phyloP scores from a whole-genome alignment of 1,284 basidiomycete species.

The Prillingera fragicola region DNA sequence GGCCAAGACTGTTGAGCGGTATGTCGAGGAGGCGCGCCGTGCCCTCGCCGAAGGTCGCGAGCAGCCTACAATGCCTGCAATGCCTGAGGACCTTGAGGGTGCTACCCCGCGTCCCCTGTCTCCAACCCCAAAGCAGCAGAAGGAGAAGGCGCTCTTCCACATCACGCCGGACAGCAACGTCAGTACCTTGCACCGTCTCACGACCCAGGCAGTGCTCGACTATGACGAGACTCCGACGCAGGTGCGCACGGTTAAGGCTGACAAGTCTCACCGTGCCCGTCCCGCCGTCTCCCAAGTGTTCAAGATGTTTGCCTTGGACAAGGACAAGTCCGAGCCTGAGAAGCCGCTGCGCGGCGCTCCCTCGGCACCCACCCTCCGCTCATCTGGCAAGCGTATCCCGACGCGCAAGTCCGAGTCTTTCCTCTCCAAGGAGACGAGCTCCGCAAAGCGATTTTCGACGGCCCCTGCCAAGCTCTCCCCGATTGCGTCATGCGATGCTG shows the following conservation, averaged over 20 bases:
- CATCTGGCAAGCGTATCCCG: conserved; percentile 12
- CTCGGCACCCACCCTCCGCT: conserved; percentile 34
- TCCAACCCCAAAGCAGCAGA: neutral
- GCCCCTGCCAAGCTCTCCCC: too few relatives aligned
- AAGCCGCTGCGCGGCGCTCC: conserved; percentile 28
- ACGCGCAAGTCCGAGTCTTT: conserved; percentile 38
- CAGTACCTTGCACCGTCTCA: neutral
- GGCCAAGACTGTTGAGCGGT: conserved; percentile 44
- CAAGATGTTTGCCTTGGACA: conserved; percentile 1
- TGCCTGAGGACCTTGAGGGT: conserved; percentile 35
- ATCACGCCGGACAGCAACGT: neutral
- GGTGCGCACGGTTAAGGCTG: too few relatives aligned
- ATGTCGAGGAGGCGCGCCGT: conserved; percentile 43
- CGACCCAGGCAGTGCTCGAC: neutral
- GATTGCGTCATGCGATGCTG: too few relatives aligned
- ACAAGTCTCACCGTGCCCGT: too few relatives aligned
- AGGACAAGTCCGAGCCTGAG: too few relatives aligned
- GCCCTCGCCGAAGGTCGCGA: conserved; percentile 40
- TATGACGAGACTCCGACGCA: too few relatives aligned
- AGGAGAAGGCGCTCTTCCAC: neutral
- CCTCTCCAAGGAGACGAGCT: too few relatives aligned
- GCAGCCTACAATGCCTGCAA: conserved; percentile 29
- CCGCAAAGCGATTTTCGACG: too few relatives aligned
- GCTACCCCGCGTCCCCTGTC: conserved; percentile 21
- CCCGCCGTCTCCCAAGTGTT: conserved; percentile 20